Percentiles rank a stretch among this genome's conserved stretches.
These are phyloP conservation scores for Magnolia sinica DNA, from an alignment of 164 flowering plant species.

Conservation along the genomic window DNA sequence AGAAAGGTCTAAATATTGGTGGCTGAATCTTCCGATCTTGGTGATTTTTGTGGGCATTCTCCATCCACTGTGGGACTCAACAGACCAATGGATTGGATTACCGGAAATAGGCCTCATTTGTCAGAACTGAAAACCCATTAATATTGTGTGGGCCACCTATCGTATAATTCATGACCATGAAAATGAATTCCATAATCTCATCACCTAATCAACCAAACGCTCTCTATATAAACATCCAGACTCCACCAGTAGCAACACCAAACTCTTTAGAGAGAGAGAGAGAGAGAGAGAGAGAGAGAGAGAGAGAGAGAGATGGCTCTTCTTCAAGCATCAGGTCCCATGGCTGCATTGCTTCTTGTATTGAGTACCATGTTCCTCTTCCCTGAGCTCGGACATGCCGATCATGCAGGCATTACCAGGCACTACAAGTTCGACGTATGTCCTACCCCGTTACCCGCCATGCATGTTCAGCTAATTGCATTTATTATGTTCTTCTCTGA, in stretches of 20 bases:
- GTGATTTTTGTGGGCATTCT: no score
- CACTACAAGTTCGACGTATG: conserved; percentile 41
- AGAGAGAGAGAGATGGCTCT: conserved; percentile 6
- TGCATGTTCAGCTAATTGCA: background rate
- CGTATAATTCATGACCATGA: background rate
- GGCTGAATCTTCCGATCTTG: no score
- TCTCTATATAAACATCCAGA: conserved; percentile 26
- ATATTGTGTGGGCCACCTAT: no score
- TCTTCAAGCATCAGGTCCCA: conserved; percentile 3
- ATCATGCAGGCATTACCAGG: conserved; percentile 30
- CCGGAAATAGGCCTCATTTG: no score
- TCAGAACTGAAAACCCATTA: background rate
- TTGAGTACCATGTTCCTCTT: conserved; percentile 11
- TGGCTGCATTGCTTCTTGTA: conserved; percentile 10
- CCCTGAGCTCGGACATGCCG: conserved; percentile 16
- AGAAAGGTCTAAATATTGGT: no score
- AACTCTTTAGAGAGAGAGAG: conserved; percentile 1
- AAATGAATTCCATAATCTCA: conserved; percentile 1
- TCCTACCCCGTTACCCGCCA: background rate
- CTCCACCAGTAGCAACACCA: background rate
- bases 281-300: conserved; percentile 1
- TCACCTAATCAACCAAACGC: conserved; percentile 34
- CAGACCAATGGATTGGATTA: no score
- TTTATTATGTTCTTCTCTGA: background rate
- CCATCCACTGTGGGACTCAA: no score